Base-by-base conservation (phyloP, 176 grass and related monocot genomes). In the Alloteropsis semialata region DNA sequence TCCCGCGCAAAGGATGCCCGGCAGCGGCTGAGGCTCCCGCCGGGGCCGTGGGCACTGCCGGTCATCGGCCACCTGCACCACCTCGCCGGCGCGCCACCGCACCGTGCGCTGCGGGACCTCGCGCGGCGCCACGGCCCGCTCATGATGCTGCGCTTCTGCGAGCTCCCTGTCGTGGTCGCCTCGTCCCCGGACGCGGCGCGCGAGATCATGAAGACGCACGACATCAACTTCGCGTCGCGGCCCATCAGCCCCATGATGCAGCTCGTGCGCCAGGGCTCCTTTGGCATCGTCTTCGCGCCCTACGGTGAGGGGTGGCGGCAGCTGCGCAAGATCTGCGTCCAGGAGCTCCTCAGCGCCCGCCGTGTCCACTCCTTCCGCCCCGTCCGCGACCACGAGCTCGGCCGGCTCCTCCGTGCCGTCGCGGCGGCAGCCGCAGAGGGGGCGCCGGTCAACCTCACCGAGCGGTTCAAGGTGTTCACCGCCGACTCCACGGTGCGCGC, bases 21-120 rank as follows among this genome's bases (percentile, higher is more conserved):
- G 21, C 21, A 6, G n/a, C 1, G 3, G 21, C 46, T 49, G 15
- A 21, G 65, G 21, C 65, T 36, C 17, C 81, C 71, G 3, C 82
- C 60, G 0, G 34, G 18, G 17, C 82, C 61, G 1, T 76, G 72
- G 82, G 60, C 59, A 34, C 82, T 84, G 1, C 82, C 82, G 19
- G 37, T 76, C 25, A 57, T 76, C 34, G 72, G 82, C 45, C 59
- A 67, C 48, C 82, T 84, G 11, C 82, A 77, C 82, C 63, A 69
- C 50, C 63, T 77, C 21, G 27, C 21, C 18, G 61, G 82, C 33
- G 48, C 8, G 7, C 73, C 76, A n/a, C 82, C 73, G 27, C 82
- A 69, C 82, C 49, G 73, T 14, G 49, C 48, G 8, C 24, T 84
- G 82, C 13, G 72, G 3, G 37, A 65, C 60, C 37, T 69, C 11